Conservation (phyloP, 495 filamentous ascomycete genomes). For the Penicillium cinerascens region DNA sequence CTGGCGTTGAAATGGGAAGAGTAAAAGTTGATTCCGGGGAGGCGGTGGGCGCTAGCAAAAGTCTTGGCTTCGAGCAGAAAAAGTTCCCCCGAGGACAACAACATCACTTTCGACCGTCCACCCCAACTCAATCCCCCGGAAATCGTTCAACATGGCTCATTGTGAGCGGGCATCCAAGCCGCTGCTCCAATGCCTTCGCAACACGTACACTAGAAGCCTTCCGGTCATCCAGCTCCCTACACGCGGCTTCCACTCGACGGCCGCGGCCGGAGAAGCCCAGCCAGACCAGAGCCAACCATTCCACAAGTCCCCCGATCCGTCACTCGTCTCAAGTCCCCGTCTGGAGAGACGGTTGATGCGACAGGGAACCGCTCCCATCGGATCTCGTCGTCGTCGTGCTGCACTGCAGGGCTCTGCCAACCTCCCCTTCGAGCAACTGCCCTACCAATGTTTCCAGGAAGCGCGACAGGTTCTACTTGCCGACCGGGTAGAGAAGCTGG, state of each 20-base stretch:
- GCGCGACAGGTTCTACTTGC: constrained; percentile 75
- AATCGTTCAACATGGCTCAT: constrained; percentile 56
- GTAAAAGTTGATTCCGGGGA: constrained; percentile 39
- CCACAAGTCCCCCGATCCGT: constrained; percentile 45
- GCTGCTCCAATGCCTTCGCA: constrained; percentile 60
- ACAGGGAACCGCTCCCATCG: constrained; percentile 59
- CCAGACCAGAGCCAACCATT: constrained; percentile 36
- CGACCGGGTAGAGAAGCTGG: constrained; percentile 80
- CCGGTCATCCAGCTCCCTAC: constrained; percentile 33
- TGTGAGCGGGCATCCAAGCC: constrained; percentile 67
- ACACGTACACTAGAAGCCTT: constrained; percentile 35
- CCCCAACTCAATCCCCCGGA: constrained; percentile 11
- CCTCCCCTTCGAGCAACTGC: constrained; percentile 87
- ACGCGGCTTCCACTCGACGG: constrained; percentile 39
- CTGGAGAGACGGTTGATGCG: constrained; percentile 59
- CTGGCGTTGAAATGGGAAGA: constrained; percentile 19
- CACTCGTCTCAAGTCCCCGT: constrained; percentile 49
- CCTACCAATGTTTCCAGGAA: constrained; percentile 97
- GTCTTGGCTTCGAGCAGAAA: constrained; percentile 38
- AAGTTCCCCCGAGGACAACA: constrained; percentile 36
- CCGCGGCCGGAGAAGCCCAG: constrained; percentile 37
- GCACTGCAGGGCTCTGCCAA: constrained; percentile 62
- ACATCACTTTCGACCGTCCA: constrained; percentile 18
- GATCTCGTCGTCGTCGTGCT: constrained; percentile 79
- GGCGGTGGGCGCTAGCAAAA: constrained; percentile 37